Percentiles rank a stretch among this genome's conserved stretches.
Evolutionary conservation across 1,284 basidiomycete species (phyloP).

Genomic region (Heterobasidion occidentale): DNA sequence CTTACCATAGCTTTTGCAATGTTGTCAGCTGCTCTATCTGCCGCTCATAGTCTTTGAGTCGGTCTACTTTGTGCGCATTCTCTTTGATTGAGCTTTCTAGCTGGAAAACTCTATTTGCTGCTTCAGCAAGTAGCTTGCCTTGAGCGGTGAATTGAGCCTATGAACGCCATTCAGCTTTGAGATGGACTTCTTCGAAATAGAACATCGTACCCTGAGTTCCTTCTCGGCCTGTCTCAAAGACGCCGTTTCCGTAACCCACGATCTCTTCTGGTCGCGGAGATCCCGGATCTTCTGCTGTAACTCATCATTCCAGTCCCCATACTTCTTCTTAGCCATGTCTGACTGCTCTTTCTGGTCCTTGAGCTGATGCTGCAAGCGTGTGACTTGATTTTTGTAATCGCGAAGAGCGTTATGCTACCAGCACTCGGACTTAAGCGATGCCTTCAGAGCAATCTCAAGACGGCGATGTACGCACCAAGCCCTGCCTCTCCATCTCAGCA

Average conservation of each 20-base stretch:
- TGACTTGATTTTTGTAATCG: slow-evolving; percentile 60
- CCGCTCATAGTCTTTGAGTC: slow-evolving; percentile 62
- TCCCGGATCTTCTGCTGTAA: slow-evolving; percentile 59
- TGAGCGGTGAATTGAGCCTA: slow-evolving; percentile 66
- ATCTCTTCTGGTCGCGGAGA: slow-evolving; percentile 60
- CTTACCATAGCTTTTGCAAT: slow-evolving; percentile 65
- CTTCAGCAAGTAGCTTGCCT: slow-evolving; percentile 54
- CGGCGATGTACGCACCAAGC: slow-evolving; percentile 44
- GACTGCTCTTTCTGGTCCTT: slow-evolving; percentile 59
- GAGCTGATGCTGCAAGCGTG: slow-evolving; percentile 52
- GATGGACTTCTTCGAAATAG: neutral
- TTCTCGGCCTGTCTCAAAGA: slow-evolving; percentile 55
- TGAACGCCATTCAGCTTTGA: slow-evolving; percentile 1
- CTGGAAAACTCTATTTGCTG: slow-evolving; percentile 48
- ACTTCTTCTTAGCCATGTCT: slow-evolving; percentile 54
- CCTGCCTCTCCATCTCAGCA: slow-evolving; percentile 73
- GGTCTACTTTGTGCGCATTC: slow-evolving; percentile 64
- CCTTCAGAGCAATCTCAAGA: neutral
- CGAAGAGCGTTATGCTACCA: slow-evolving; percentile 68
- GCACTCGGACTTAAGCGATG: slow-evolving; percentile 1
- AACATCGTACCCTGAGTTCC: slow-evolving; percentile 46
- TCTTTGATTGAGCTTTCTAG: slow-evolving; percentile 63
- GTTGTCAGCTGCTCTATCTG: slow-evolving; percentile 66
- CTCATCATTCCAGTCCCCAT: slow-evolving; percentile 66
- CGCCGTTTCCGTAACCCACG: slow-evolving; percentile 55